These are phyloP conservation scores for Solanum habrochaites DNA, from an alignment of 257 asterid genomes.

Conservation along the genomic window DNA sequence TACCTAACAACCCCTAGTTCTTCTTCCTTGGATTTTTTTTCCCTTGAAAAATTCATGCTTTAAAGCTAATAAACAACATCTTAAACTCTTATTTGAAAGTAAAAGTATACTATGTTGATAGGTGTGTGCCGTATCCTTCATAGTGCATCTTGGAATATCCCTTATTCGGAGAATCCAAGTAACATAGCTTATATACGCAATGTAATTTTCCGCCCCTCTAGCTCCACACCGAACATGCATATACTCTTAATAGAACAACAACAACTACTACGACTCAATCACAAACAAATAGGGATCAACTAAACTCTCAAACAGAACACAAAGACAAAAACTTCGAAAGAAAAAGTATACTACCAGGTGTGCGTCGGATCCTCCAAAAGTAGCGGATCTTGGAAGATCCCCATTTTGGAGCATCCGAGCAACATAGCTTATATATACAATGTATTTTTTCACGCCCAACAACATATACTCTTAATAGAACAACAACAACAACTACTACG, in stretches of 20 bases:
- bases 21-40: conserved; percentile 7
- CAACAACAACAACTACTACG: neutral
- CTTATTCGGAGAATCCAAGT: neutral
- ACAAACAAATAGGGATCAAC: neutral
- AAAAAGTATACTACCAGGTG: neutral
- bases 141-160: neutral
- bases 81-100: neutral
- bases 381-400: neutral
- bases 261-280: neutral
- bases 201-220: neutral
- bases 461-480: too few relatives aligned
- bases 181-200: neutral
- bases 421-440: neutral
- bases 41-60: conserved; percentile 2
- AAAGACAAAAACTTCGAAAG: neutral
- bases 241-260: neutral
- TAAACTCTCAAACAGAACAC: neutral
- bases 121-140: neutral
- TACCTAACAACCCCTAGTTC: neutral
- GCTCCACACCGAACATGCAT: neutral
- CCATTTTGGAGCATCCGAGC: neutral
- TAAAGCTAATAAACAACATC: neutral
- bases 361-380: neutral
- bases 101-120: too few relatives aligned
- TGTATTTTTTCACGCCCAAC: too few relatives aligned